Percentiles rank a stretch among this genome's conserved stretches.
phyloP scores from a whole-genome alignment of 1,284 basidiomycete genomes.

The Ustilago vetiveriae region DNA sequence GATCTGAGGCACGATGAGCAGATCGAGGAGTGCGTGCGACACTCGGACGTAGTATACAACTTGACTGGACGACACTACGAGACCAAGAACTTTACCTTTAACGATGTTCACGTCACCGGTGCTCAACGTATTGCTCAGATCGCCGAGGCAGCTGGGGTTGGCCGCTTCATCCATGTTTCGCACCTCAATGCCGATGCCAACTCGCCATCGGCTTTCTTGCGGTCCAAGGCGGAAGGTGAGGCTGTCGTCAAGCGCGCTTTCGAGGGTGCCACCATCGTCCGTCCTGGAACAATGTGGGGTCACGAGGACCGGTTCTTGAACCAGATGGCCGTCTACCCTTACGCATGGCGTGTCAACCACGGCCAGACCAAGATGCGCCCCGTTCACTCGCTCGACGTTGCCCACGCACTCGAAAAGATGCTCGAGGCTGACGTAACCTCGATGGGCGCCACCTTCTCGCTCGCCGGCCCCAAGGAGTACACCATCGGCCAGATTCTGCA shows the following conservation, averaged over 20 bases:
- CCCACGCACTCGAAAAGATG: slow-evolving; percentile 86
- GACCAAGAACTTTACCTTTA: slow-evolving; percentile 88
- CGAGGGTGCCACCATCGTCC: slow-evolving; percentile 86
- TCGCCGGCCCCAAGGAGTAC: slow-evolving; percentile 89
- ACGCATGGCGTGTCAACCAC: slow-evolving; percentile 92
- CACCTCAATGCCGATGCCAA: slow-evolving; percentile 88
- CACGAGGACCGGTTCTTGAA: slow-evolving; percentile 94
- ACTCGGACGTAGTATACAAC: slow-evolving; percentile 98
- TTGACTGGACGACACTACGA: slow-evolving; percentile 87
- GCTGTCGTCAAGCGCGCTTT: slow-evolving; percentile 85
- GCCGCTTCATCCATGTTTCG: slow-evolving; percentile 91
- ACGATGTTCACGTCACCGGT: slow-evolving; percentile 81
- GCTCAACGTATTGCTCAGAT: slow-evolving; percentile 77
- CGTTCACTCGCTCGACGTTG: slow-evolving; percentile 92
- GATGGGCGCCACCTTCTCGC: slow-evolving; percentile 76
- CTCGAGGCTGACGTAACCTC: slow-evolving; percentile 74
- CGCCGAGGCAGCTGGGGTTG: slow-evolving; percentile 79
- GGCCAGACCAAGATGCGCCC: slow-evolving; percentile 87
- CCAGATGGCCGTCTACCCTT: slow-evolving; percentile 92
- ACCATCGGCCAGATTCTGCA: slow-evolving; percentile 85
- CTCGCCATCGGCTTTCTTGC: slow-evolving; percentile 85
- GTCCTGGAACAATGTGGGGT: slow-evolving; percentile 87
- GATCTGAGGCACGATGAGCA: slow-evolving; percentile 86
- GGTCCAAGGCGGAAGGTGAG: slow-evolving; percentile 90
- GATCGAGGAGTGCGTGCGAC: slow-evolving; percentile 90